Evolutionary conservation across 306 rosid species (phyloP).

Genomic region (Delonix regia): DNA sequence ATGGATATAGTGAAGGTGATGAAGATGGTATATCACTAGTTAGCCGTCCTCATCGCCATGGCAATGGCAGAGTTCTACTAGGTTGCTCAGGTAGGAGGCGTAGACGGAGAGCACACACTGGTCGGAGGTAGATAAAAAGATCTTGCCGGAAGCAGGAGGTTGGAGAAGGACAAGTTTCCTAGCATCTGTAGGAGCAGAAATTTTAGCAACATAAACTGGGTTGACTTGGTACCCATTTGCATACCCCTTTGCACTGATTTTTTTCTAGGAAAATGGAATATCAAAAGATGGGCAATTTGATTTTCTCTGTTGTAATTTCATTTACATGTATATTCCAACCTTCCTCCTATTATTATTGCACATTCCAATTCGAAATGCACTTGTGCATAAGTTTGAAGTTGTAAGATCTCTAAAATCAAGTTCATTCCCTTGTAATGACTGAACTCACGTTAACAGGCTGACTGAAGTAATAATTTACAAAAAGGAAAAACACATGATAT

Average conservation of each 20-base stretch:
- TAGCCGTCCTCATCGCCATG: constrained; percentile 75
- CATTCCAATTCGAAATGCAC: constrained; percentile 44
- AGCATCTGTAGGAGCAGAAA: constrained; percentile 53
- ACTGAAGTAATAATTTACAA: too few species aligned
- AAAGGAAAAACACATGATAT: too few species aligned
- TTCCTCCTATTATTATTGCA: constrained; percentile 52
- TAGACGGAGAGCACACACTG: constrained; percentile 60
- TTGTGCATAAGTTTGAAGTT: constrained; percentile 47
- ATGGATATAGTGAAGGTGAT: constrained; percentile 36
- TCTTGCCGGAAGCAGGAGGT: constrained; percentile 49
- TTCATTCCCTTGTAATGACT: constrained; percentile 33
- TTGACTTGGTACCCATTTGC: constrained; percentile 35
- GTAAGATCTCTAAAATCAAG: constrained; percentile 27
- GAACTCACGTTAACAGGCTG: constrained; percentile 18
- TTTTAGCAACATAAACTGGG: constrained; percentile 48
- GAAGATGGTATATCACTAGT: constrained; percentile 68
- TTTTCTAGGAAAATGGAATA: constrained; percentile 41
- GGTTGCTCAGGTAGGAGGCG: constrained; percentile 88
- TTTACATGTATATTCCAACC: constrained; percentile 59
- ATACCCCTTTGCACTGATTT: constrained; percentile 51
- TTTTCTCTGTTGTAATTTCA: constrained; percentile 40
- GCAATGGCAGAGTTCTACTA: constrained; percentile 64
- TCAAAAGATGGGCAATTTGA: constrained; percentile 50
- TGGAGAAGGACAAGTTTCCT: constrained; percentile 56
- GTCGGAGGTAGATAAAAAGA: constrained; percentile 37